phyloP scores from a whole-genome alignment of 768 basidiomycete genomes.

The Tricholoma hemisulphureum region DNA sequence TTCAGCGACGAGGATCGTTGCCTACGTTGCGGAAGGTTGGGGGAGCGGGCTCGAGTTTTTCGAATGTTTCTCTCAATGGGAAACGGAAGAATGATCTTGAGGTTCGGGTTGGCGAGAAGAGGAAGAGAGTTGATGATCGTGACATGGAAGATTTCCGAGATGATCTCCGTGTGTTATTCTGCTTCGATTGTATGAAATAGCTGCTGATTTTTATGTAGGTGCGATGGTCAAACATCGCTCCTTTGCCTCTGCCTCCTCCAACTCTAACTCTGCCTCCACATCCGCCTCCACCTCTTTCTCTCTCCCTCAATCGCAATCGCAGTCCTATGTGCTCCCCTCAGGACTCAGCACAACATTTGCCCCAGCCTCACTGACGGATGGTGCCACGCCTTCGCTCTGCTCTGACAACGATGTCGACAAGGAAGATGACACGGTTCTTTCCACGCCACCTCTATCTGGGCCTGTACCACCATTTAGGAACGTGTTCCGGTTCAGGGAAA shows the following conservation, averaged over 20 bases:
- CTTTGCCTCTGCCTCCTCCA: slow-evolving; percentile 21
- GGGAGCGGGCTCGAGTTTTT: background rate
- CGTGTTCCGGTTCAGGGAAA: slow-evolving; percentile 16
- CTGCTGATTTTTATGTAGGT: slow-evolving; percentile 7
- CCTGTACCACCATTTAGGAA: slow-evolving; percentile 29
- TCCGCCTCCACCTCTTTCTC: slow-evolving; percentile 18
- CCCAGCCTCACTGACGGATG: slow-evolving; percentile 30
- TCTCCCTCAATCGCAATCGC: slow-evolving; percentile 18
- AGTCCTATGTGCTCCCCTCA: slow-evolving; percentile 19
- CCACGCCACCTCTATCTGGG: slow-evolving; percentile 40
- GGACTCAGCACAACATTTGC: slow-evolving; percentile 17
- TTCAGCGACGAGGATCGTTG: slow-evolving; percentile 7
- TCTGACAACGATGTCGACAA: slow-evolving; percentile 64
- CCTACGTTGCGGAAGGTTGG: background rate
- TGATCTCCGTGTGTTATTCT: slow-evolving; percentile 32
- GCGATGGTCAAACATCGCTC: slow-evolving; percentile 39
- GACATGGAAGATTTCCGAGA: slow-evolving; percentile 24
- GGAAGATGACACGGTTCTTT: slow-evolving; percentile 49
- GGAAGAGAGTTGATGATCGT: slow-evolving; percentile 34
- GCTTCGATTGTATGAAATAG: background rate
- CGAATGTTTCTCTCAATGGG: background rate
- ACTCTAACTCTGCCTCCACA: slow-evolving; percentile 24
- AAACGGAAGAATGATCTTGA: background rate
- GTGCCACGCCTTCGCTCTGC: slow-evolving; percentile 67
- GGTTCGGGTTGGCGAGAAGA: slow-evolving; percentile 28